A percentile compares a stretch with the other conserved stretches of the same genome.
These are phyloP conservation scores for Pseudocercospora eumusae DNA, from an alignment of 2,329 filamentous ascomycete genomes.

Conservation along the genomic window DNA sequence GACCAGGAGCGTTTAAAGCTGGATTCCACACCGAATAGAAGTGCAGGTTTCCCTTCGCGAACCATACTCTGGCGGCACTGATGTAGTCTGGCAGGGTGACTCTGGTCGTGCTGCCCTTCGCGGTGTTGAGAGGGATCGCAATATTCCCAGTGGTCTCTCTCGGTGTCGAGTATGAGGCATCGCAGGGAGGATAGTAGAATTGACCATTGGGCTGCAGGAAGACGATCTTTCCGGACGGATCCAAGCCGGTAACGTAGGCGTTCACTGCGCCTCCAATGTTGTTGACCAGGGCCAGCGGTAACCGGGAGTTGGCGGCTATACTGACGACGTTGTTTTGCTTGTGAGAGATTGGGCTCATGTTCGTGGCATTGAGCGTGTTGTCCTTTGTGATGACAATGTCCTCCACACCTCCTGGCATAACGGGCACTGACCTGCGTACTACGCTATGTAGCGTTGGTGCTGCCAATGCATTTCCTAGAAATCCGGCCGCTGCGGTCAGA, in stretches of 20 bases:
- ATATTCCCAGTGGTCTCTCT: constrained; percentile 44
- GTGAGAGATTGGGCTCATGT: constrained; percentile 8
- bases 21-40: constrained; percentile 46
- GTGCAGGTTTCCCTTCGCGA: constrained; percentile 46
- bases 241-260: constrained; percentile 52
- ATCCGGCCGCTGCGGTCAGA: constrained; percentile 10
- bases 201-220: constrained; percentile 48
- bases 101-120: constrained; percentile 43
- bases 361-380: constrained; percentile 25
- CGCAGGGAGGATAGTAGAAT: constrained; percentile 48
- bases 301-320: constrained; percentile 12
- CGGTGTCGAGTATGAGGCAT: constrained; percentile 37
- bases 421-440: constrained; percentile 10
- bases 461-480: constrained; percentile 11
- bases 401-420: constrained; percentile 22
- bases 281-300: constrained; percentile 45
- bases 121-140: constrained; percentile 44
- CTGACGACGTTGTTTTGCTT: constrained; percentile 14
- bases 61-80: constrained; percentile 49
- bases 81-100: constrained; percentile 53
- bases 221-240: constrained; percentile 45
- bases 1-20: constrained; percentile 36
- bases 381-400: constrained; percentile 22
- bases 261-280: constrained; percentile 47
- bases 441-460: constrained; percentile 14